These are phyloP conservation scores for Hyaloscypha bicolor DNA, from an alignment of 495 filamentous ascomycete species.

Conservation along the genomic window DNA sequence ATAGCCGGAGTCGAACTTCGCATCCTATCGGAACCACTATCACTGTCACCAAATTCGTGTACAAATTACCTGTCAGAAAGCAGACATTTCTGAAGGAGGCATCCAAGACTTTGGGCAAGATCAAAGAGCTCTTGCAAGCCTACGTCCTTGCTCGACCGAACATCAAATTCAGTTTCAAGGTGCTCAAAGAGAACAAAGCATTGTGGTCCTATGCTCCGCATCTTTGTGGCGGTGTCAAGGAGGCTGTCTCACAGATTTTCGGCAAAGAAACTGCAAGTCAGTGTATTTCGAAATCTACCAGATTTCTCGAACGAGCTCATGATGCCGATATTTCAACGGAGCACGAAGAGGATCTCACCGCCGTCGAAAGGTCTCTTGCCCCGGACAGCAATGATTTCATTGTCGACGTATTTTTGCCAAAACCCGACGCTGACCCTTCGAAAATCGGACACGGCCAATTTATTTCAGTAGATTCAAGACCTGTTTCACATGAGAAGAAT, in stretches of 20 bases:
- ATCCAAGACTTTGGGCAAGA: conserved; percentile 59
- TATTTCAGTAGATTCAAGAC: conserved; percentile 78
- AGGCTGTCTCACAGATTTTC: conserved; percentile 71
- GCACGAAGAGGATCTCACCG: background rate
- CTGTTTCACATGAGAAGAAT: conserved; percentile 65
- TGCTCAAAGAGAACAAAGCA: conserved; percentile 63
- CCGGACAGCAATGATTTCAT: conserved; percentile 34
- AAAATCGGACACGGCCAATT: conserved; percentile 64
- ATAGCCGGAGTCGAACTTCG: conserved; percentile 48
- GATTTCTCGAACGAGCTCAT: background rate
- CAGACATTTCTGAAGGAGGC: conserved; percentile 65
- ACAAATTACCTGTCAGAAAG: conserved; percentile 71
- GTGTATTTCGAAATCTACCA: conserved; percentile 38
- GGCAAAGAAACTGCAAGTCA: conserved; percentile 64
- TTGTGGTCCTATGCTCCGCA: conserved; percentile 76
- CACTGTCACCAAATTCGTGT: conserved; percentile 66
- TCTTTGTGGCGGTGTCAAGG: conserved; percentile 51
- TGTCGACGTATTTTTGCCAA: conserved; percentile 64
- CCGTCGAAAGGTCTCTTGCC: background rate
- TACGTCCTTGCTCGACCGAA: conserved; percentile 75
- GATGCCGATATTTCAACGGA: background rate
- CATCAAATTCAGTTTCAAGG: conserved; percentile 65
- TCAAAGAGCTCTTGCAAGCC: conserved; percentile 69
- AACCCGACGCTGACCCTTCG: conserved; percentile 47
- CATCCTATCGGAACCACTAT: conserved; percentile 83